Conservation (phyloP, 2,329 filamentous ascomycete genomes). For the Fusarium pseudonygamai region DNA sequence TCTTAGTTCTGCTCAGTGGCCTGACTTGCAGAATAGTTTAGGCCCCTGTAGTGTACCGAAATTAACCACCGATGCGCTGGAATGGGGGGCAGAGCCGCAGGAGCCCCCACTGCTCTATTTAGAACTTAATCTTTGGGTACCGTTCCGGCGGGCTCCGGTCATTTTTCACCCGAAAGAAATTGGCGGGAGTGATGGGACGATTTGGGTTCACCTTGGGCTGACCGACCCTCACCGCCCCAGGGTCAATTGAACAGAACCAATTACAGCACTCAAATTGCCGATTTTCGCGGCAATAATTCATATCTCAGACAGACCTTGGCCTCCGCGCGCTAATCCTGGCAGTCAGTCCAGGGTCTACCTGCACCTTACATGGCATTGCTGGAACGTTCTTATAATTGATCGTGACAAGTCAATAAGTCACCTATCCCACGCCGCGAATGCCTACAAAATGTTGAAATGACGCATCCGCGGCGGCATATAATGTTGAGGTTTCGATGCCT, state of each 20-base stretch:
- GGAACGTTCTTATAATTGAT: no score
- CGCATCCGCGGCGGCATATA: accelerated
- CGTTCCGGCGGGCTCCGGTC: neutral
- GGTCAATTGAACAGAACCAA: neutral
- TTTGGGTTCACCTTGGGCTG: neutral
- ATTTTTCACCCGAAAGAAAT: neutral
- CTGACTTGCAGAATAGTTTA: neutral
- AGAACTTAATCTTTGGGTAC: neutral
- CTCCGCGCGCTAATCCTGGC: neutral
- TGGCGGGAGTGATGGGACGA: neutral
- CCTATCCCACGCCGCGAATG: neutral
- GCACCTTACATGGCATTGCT: neutral
- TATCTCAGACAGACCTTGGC: accelerated
- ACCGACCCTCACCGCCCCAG: neutral
- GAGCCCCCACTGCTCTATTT: neutral
- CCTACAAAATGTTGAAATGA: accelerated
- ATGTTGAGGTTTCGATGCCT: accelerated
- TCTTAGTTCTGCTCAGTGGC: neutral
- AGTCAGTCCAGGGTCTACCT: accelerated
- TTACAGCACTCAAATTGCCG: neutral
- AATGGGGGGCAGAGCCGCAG: neutral
- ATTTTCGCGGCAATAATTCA: neutral
- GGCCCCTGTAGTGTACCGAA: neutral
- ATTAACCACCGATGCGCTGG: neutral
- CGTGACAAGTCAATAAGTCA: accelerated